Evolutionary conservation across 345 rosid species (phyloP), one percentile per base, ranked within the genome.

Genomic region (Salix arbutifolia): DNA sequence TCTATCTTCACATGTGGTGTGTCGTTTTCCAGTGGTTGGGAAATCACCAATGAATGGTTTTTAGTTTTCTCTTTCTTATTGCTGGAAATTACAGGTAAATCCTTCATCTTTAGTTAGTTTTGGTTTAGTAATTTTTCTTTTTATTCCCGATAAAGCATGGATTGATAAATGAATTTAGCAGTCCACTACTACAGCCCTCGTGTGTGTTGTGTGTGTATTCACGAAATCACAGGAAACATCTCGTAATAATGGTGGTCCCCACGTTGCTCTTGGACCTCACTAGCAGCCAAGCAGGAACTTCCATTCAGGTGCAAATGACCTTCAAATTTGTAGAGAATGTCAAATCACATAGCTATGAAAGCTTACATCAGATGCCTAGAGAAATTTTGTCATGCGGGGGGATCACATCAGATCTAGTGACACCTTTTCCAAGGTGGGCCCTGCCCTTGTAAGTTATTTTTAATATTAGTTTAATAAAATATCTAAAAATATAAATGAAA

Each of bases 11-110:
- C 4, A 4, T 33, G 6, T 5, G 1, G 35, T 5, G 35, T 33
- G 35, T 0, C 4, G 6, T 4, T 33, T 33, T 33, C 6, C 6
- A 4, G 1, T 33, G 35, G 1, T 33, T 0, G 0, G 35, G 6
- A 6, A 33, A 33, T 33, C 35, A 33, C 35, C 35, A 5, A 33
- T 33, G 35, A 33, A 33, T 5, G 6, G 0, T 5, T 33, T 4
- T 33, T 33, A 0, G 0, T 33, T 33, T 33, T 33, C 1, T 33
- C 35, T 33, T 0, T 33, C 1, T 33, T 33, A 4, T 0, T 0
- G 6, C 35, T 4, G 1, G 4, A 33, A 33, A 33, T 33, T 33
- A 33, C 35, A 33, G 1, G 35, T 33, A 33, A 33, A 33, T 33
- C 35, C 35, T 33, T 4, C 1, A 33, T 33, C 1, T 33, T 33